These are phyloP conservation scores for Hypoxylon fuscum DNA, from an alignment of 495 filamentous ascomycete genomes.

Conservation along the genomic window DNA sequence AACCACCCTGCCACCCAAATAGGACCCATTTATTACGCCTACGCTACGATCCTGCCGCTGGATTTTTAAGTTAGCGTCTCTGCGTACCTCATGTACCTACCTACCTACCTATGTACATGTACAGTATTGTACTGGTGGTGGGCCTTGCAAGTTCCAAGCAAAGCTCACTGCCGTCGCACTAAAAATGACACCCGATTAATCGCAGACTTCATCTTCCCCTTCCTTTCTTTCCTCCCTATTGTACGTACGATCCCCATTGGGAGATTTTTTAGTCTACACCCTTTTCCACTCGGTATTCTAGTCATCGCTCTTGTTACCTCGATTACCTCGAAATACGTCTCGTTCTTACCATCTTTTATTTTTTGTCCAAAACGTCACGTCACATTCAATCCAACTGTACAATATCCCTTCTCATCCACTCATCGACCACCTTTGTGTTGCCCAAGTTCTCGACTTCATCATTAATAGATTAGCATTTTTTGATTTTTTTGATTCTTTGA, in stretches of 20 bases:
- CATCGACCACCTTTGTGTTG: conserved; percentile 24
- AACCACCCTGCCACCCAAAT: not conserved
- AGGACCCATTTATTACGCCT: conserved; percentile 15
- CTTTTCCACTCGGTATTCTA: conserved; percentile 22
- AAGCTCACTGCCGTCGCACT: conserved; percentile 42
- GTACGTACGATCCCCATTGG: conserved; percentile 29
- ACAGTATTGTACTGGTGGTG: not conserved
- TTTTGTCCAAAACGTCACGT: conserved; percentile 19
- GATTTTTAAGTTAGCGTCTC: conserved; percentile 20
- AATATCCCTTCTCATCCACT: conserved; percentile 22
- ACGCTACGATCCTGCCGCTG: conserved; percentile 27
- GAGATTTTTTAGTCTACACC: conserved; percentile 19
- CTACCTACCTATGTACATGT: not conserved
- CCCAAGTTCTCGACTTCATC: conserved; percentile 25
- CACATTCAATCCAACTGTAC: conserved; percentile 32
- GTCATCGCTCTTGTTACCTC: conserved; percentile 31
- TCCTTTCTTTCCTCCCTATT: conserved; percentile 29
- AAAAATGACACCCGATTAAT: conserved; percentile 43
- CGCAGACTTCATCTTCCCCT: conserved; percentile 40
- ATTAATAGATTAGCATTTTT: conserved; percentile 16
- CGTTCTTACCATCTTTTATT: conserved; percentile 16
- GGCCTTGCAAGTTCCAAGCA: conserved; percentile 30
- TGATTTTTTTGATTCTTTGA: no score
- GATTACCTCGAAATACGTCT: conserved; percentile 26
- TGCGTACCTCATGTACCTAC: conserved; percentile 11